Conservation (phyloP, 208 protist species). For the Tritrichomonas musculus region DNA sequence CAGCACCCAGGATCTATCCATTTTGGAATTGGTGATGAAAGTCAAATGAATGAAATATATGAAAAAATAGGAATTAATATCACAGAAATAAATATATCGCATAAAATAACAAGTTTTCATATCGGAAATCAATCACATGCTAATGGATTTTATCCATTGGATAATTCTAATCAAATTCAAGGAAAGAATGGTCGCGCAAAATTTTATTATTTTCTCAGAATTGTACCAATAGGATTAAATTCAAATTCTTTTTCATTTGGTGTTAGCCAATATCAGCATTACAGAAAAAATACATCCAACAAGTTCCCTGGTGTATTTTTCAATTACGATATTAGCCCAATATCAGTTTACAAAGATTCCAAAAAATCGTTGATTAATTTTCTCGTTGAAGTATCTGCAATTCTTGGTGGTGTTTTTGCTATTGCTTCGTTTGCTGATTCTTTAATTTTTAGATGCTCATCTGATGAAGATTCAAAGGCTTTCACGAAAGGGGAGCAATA, state of each 20-base stretch:
- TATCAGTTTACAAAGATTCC: not conserved
- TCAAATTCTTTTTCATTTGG: not conserved
- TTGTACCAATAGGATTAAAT: not conserved
- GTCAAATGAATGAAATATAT: not conserved
- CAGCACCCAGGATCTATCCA: not conserved
- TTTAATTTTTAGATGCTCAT: not conserved
- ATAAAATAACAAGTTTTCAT: not conserved
- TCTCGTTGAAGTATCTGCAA: not conserved
- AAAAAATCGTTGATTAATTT: not conserved
- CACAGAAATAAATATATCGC: not conserved
- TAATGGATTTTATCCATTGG: too few species aligned
- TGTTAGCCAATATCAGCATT: not conserved
- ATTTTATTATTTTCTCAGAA: not conserved
- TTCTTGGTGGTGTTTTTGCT: conserved; percentile 25
- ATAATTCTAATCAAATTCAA: not conserved
- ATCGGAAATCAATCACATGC: not conserved
- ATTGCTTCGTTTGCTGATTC: not conserved
- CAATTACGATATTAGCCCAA: conserved; percentile 2
- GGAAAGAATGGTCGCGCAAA: not conserved
- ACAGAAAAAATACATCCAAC: not conserved
- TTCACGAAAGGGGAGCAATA: too few species aligned
- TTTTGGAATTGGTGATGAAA: not conserved
- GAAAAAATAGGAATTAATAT: not conserved
- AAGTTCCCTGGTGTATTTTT: conserved; percentile 5
- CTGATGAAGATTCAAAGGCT: not conserved